These are phyloP conservation scores for Tetragonia tetragonoides DNA, from an alignment of 148 eudicot genomes.

Conservation along the genomic window DNA sequence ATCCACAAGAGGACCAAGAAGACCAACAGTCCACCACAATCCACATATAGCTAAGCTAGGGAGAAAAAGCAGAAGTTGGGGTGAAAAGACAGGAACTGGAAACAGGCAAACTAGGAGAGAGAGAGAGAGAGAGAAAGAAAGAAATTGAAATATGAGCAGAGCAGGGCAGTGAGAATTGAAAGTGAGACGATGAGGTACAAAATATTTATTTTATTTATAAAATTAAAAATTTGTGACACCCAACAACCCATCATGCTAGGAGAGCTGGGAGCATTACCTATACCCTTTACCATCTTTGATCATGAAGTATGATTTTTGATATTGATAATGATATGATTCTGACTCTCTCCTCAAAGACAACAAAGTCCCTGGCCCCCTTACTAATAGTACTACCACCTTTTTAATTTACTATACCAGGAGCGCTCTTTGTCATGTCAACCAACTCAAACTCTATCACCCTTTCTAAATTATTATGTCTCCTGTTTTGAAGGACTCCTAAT, in stretches of 20 bases:
- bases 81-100: conserved; percentile 1
- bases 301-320: neutral
- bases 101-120: neutral
- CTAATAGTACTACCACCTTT: neutral
- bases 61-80: neutral
- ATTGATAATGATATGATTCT: too few relatives aligned
- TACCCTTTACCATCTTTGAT: neutral
- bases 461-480: too few relatives aligned
- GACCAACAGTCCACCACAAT: neutral
- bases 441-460: too few relatives aligned
- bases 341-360: neutral
- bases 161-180: too few relatives aligned
- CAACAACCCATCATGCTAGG: conserved; percentile 45
- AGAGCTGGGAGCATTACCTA: conserved; percentile 28
- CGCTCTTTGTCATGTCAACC: neutral
- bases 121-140: too few relatives aligned
- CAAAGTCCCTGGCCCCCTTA: neutral
- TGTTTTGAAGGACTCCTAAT: too few relatives aligned
- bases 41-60: neutral
- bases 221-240: conserved; percentile 27
- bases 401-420: neutral
- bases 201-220: too few relatives aligned
- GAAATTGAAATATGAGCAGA: too few relatives aligned
- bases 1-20: neutral
- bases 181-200: neutral